A percentile compares a stretch with the other conserved stretches of the same genome.
phyloP scores from a whole-genome alignment of 257 asterid genomes.

The Plantago elongata region DNA sequence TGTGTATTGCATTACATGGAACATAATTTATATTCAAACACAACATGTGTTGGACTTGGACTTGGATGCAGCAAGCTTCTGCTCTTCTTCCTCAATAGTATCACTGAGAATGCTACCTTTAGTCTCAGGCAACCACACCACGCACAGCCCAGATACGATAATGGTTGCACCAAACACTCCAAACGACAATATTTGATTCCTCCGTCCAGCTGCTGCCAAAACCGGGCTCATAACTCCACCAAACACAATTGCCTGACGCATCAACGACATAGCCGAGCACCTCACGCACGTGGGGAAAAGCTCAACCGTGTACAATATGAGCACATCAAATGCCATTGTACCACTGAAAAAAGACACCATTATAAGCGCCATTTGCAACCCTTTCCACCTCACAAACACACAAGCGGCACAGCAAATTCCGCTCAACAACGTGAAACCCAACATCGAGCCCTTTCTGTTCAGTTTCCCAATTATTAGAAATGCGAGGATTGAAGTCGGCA shows the following conservation, averaged over 20 bases:
- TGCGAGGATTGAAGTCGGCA: constrained; percentile 26
- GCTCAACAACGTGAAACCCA: constrained; percentile 22
- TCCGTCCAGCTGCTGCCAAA: constrained; percentile 23
- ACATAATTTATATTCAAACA: too few relatives aligned
- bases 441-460: constrained; percentile 11
- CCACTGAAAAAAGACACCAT: constrained; percentile 28
- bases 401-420: constrained; percentile 25
- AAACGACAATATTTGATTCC: constrained; percentile 19
- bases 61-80: background rate
- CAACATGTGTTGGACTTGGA: too few relatives aligned
- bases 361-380: constrained; percentile 19
- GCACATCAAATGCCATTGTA: constrained; percentile 20
- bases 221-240: constrained; percentile 36
- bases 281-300: constrained; percentile 28
- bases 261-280: constrained; percentile 28
- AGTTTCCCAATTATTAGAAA: constrained; percentile 15
- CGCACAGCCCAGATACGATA: constrained; percentile 20
- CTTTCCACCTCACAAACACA: background rate
- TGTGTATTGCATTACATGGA: too few relatives aligned
- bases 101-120: constrained; percentile 27
- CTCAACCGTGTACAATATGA: constrained; percentile 32
- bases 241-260: constrained; percentile 29
- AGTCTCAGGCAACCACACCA: constrained; percentile 30
- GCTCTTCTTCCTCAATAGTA: constrained; percentile 35
- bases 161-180: constrained; percentile 24